phyloP scores from a whole-genome alignment of 2,329 filamentous ascomycete species.

The Alternaria hordeiaustralica region DNA sequence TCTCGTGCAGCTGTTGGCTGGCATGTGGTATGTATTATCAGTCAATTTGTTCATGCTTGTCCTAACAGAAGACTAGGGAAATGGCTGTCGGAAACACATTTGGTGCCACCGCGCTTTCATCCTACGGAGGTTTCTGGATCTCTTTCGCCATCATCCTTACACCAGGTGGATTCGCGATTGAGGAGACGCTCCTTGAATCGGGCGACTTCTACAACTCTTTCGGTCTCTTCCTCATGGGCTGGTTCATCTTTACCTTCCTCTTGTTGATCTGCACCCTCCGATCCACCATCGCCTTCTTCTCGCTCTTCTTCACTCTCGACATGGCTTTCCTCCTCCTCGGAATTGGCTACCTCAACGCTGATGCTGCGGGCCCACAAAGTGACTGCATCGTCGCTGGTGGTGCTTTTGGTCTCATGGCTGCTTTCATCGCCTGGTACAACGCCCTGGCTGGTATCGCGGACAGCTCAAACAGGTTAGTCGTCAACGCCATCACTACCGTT shows the following conservation, averaged over 20 bases:
- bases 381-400: conserved; percentile 60
- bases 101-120: conserved; percentile 66
- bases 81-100: conserved; percentile 68
- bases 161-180: conserved; percentile 60
- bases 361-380: conserved; percentile 49
- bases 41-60: not conserved
- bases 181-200: conserved; percentile 18
- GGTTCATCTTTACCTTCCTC: conserved; percentile 66
- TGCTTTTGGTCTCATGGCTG: conserved; percentile 60
- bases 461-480: conserved; percentile 55
- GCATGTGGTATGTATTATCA: conserved; percentile 60
- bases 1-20: conserved; percentile 59
- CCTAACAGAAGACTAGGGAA: conserved; percentile 47
- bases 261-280: conserved; percentile 63
- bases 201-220: conserved; percentile 60
- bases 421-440: conserved; percentile 63
- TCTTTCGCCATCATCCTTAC: conserved; percentile 65
- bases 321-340: conserved; percentile 65
- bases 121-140: conserved; percentile 69
- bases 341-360: conserved; percentile 59
- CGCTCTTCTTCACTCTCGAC: conserved; percentile 64
- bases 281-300: conserved; percentile 65
- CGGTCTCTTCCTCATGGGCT: conserved; percentile 65
- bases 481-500: not conserved
- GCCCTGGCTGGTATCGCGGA: conserved; percentile 63